Conservation (phyloP, 192 early-diverging fungal genomes). For the Mortierella claussenii region DNA sequence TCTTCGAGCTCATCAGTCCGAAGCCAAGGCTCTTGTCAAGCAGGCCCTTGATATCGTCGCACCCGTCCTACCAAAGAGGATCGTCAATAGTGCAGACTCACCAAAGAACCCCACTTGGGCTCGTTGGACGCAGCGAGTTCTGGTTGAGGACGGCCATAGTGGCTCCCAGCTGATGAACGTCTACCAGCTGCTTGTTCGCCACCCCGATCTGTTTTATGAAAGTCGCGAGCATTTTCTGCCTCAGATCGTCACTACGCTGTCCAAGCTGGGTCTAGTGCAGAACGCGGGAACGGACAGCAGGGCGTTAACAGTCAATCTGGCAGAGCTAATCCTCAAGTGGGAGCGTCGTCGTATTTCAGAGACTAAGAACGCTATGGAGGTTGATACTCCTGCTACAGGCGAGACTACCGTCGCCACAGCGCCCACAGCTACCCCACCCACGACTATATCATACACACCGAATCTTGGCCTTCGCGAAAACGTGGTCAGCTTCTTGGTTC, state of each 20-base stretch:
- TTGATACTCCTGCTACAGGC: conserved; percentile 37
- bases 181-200: conserved; percentile 91
- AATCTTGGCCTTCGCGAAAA: conserved; percentile 64
- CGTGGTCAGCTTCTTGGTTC: conserved; percentile 67
- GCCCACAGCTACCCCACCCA: conserved; percentile 7
- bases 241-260: conserved; percentile 86
- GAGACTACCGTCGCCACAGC: conserved; percentile 17
- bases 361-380: conserved; percentile 36
- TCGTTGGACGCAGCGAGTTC: conserved; percentile 85
- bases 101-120: conserved; percentile 83
- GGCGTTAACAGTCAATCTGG: conserved; percentile 87
- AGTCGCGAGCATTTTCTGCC: conserved; percentile 90
- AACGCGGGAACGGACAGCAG: conserved; percentile 89
- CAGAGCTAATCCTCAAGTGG: conserved; percentile 92
- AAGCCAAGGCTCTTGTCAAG: conserved; percentile 87
- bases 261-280: conserved; percentile 87
- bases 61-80: conserved; percentile 88
- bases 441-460: conserved; percentile 57
- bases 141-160: conserved; percentile 95
- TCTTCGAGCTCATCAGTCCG: conserved; percentile 89
- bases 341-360: conserved; percentile 74
- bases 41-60: conserved; percentile 95
- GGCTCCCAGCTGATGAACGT: conserved; percentile 89
- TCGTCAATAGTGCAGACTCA: conserved; percentile 60
- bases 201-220: conserved; percentile 91